Evolutionary conservation across 495 filamentous ascomycete species (phyloP), one percentile per base, ranked within the genome.

Genomic region (Daldinia grandis): DNA sequence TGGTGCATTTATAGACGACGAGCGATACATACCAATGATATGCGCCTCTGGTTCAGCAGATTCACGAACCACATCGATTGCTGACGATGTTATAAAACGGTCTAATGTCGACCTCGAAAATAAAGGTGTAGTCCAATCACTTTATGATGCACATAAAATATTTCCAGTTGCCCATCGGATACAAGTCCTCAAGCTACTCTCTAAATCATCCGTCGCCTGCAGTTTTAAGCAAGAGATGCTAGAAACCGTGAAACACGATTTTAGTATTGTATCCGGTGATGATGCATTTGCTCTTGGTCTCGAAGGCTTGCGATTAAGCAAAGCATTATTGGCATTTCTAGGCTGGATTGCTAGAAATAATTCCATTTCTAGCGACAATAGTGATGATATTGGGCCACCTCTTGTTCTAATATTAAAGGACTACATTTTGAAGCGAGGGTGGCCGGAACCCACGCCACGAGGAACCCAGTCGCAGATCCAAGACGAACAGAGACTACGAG

Each of bases 281-380:
- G 50, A 61, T 59, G 77, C 85, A 25, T 81, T 76, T 1, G 76
- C 77, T 17, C 78, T 86, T 57, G 90, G 90, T 1, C 79, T 92
- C n/a, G 91, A 93, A 76, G 87, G 86, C 5, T 84, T 87, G 9
- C 92, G 92, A 73, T 81, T 98, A 14, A 86, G 92, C 62, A 88
- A 89, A 51, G 92, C 94, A 27, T 87, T 96, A n/a, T 94, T 98
- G 74, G 88, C 88, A 47, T 96, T 93, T 73, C 90, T 94, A 30
- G 93, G 92, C 49, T 97, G 94, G 89, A 88, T 94, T 21, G 92
- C 93, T 6, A 86, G 75, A 91, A 49, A 91, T 93, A 74, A 92
- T 88, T 24, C 87, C 15, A 33, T 88, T 10, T 78, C 80, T 8
- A 82, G 81, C 15, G 84, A 87, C 49, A 79, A 91, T 9, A 83